Evolutionary conservation across 1,284 basidiomycete genomes (phyloP), one percentile per base, ranked within the genome.

Genomic region (Pseudozyma sp.): DNA sequence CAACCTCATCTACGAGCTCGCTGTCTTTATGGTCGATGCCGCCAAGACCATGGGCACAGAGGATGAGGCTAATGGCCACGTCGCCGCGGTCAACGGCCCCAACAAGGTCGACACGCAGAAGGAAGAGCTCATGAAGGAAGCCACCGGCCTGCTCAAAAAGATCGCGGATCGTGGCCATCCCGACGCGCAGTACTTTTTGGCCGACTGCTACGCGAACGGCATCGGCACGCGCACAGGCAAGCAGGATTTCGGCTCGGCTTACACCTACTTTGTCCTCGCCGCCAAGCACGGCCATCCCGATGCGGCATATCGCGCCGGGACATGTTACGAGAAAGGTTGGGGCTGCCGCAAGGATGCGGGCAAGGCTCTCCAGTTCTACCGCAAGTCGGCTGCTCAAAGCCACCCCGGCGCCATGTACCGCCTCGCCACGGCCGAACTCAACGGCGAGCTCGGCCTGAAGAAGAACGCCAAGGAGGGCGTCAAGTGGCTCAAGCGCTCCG

Each of bases 291-390:
- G 94, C n/a, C 96, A 99, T 84, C 92, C 94, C 0, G 95, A 98
- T 81, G 95, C 94, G 8, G 90, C 93, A 24, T 99, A 96, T 86
- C 92, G 96, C 50, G 93, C 95, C 0, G 97, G 94, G 24, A 97
- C 94, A 1, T 99, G 97, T 85, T 97, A 94, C 85, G 97, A 99
- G 88, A 96, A 98, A 82, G 97, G 95, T 24, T 99, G 97, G 96
- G 96, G 96, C 5, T 97, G 94, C 84, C 88, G 95, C 50, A 89
- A 94, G 30, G 97, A 99, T 85, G 90, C 89, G 24, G 90, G 91
- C 55, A 98, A 98, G 84, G 94, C 96, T 0, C 86, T 98, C 46
- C 91, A 93, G 73, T 97, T 95, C 86, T 98, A 92, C 87, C 87
- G 86, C 74, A 98, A 97, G 86, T 94, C 95, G 1, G 93, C 92